Evolutionary conservation across 805 yeast genomes (phyloP), one percentile per base, ranked within the genome.

Genomic region (Metschnikowia hibisci): DNA sequence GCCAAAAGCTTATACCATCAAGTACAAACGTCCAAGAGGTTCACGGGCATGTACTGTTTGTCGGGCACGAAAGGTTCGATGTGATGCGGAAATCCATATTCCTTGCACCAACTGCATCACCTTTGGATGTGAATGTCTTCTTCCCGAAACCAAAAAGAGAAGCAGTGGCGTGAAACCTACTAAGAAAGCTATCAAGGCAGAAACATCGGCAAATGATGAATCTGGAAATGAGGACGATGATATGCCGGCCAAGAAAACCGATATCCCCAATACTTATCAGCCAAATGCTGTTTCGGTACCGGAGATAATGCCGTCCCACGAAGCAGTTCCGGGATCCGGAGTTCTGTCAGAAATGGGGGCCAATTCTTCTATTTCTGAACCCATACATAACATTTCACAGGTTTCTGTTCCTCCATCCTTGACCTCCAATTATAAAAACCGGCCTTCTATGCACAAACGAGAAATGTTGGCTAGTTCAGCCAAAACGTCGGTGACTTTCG

Each of bases 11-110:
- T 70, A 69, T 54, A 69, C 74, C 42, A 69, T 71, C 50, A 70
- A 67, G 48, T 71, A 69, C 51, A 77, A 71, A 53, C 55, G 81
- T 49, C 76, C 84, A 37, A 66, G 90, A 40, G 84, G 88, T 0
- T 67, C 84, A 7, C 63, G 87, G 36, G 91, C 90, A 2, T 84
- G 93, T 57, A 74, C 78, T 32, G 84, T 84, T n/a, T 86, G 93
- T 56, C 80, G 87, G 42, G 75, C 82, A 6, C 69, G 93, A 28
- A 85, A 85, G 54, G 93, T 85, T n/a, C 75, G 89, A 28, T 85
- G 95, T 63, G 87, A 82, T 56, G 86, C 84, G 10, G 83, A 69
- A 47, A 69, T 69, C 32, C 74, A 68, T 50, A 69, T 69, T 13
- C 76, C 76, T 3, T 69, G 74, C 47, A 76, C 89, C 16, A 84